Evolutionary conservation across 176 grass and related monocot species (phyloP).

Genomic region (Phragmites australis): DNA sequence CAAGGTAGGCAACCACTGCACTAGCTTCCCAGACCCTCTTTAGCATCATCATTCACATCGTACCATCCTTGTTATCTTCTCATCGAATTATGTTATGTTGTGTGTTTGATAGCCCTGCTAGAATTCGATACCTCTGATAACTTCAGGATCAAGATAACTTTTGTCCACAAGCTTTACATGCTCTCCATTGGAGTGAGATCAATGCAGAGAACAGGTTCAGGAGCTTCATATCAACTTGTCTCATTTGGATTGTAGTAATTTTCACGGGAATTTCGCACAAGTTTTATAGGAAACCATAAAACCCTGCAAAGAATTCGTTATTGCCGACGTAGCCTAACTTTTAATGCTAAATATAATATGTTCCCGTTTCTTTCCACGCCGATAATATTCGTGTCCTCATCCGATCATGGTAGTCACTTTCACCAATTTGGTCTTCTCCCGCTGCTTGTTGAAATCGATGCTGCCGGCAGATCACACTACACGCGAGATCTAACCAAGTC

Average conservation of each 20-base stretch:
- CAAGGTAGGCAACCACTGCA: conserved; percentile 38
- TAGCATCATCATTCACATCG: conserved; percentile 20
- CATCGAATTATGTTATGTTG: background rate
- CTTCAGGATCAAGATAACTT: conserved; percentile 26
- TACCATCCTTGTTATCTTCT: conserved; percentile 20
- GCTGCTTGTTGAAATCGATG: conserved; percentile 15
- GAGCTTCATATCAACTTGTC: background rate
- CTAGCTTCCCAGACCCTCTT: conserved; percentile 18
- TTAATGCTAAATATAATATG: background rate
- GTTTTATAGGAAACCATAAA: too few species aligned
- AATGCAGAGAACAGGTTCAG: background rate
- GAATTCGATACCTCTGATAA: conserved; percentile 10
- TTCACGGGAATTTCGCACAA: too few species aligned
- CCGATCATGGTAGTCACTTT: background rate
- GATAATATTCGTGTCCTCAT: conserved; percentile 25
- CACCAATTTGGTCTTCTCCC: conserved; percentile 23
- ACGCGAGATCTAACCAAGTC: conserved; percentile 38
- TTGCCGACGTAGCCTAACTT: background rate
- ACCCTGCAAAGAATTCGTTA: too few species aligned
- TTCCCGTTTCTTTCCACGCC: background rate
- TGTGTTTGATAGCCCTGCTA: conserved; percentile 8
- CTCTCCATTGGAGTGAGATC: background rate
- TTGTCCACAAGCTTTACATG: background rate
- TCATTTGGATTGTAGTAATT: too few species aligned
- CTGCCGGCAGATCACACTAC: conserved; percentile 40